Base-by-base conservation (phyloP, 805 yeast genomes). In the Starmerella davenportii region DNA sequence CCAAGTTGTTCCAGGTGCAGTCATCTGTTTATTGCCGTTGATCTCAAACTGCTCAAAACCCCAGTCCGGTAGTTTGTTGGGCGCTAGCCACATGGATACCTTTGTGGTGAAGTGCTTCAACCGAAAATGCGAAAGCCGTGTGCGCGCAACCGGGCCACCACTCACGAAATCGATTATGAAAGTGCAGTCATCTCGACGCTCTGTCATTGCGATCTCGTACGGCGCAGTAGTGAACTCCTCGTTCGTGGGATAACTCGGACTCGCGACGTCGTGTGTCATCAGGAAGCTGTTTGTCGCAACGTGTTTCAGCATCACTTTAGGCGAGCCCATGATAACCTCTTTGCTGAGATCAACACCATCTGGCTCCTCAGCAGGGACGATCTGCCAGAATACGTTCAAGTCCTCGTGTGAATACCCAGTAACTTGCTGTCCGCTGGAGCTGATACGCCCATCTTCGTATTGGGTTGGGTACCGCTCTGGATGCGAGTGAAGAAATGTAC, bases 361-460 rank as follows among this genome's bases (percentile, higher is more conserved):
- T 43, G 54, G 48, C 48, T 82, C 63, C 25, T 36, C 34, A n/a
- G 43, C 41, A 3, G 54, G 54, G 21, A 49, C 21, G 27, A 51
- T 48, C 45, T 50, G 51, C 79, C 94, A 85, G 39, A 78, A 72
- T 56, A 87, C 90, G 60, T 90, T 87, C 38, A 66, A 60, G 57
- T 90, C 96, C 55, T 81, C 81, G 58, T 74, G 82, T 16, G 85
- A 80, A 57, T 90, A 90, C 5, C 90, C 80, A 21, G 98, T 90
- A 36, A 90, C 68, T 59, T 90, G 99, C 58, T 85, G 95, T 60
- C 90, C 96, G 45, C 70, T 68, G 2, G 95, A 80, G 3, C 96
- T 96, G 37, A 90, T 67, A 62, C 98, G 76, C 8, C 96, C 96
- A 57, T 90, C 95, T 37, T 80, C 94, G 56, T 90, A 90, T 57